Base-by-base conservation (phyloP, 768 basidiomycete species). In the Boletus coccyginus region DNA sequence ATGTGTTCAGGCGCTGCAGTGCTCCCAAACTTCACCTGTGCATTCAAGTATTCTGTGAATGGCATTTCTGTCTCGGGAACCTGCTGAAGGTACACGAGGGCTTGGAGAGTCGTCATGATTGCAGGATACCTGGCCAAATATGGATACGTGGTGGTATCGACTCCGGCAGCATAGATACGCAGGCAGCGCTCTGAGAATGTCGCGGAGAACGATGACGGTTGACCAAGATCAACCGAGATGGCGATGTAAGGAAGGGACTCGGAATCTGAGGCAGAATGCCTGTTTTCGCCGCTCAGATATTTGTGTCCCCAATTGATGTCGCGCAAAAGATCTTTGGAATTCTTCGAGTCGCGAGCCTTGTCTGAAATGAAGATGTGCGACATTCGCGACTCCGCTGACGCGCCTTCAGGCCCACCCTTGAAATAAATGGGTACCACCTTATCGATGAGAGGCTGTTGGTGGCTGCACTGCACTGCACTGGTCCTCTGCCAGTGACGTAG, bases 331-430 rank as follows among this genome's bases (percentile, higher is more conserved):
- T 5, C 7, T 12, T 21, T 52, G 5, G 44, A 55, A 12, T 11
- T 3, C 17, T 3, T 40, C 6, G 50, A 54, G 13, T 11, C 24
- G 1, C 42, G 50, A 13, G 46, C 52, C 40, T 60, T 57, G 53
- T 58, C 62, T 11, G 66, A 65, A 38, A 70, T 53, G 39, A 70
- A 60, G 1, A 59, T 58, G 10, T 62, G 62, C 4, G 60, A 65
- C 39, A 48, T 53, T 9, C 41, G 45, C 21, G 44, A 44, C 11
- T 33, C 27, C 7, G 5, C 13, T 5, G 33, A 27, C 38, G 13
- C 17, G 8, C 4, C 7, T 7, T 13, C 4, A 19, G 29, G 7
- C 0, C 17, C 19, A 0, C 7, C 56, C 5, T 66, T 52, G 50
- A 57, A 63, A 44, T 56, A 53, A 2, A 66, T 57, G 2, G 59